Conservation (phyloP, 2,329 filamentous ascomycete genomes). For the Teratosphaeriaceae sp. region DNA sequence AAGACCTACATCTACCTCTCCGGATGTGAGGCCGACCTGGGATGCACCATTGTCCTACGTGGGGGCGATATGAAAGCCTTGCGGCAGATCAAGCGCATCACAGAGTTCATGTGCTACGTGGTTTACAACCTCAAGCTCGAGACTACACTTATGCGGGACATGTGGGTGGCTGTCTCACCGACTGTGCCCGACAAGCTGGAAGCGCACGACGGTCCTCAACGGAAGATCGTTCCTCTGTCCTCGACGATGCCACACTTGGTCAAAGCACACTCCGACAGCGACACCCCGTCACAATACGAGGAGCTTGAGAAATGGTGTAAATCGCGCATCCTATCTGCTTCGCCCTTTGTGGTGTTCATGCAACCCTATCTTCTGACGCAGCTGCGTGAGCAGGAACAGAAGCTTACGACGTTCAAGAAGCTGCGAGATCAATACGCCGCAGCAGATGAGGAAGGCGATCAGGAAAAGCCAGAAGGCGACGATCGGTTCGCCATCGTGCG, state of each 20-base stretch:
- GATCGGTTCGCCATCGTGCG: conserved; percentile 80
- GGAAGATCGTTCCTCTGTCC: conserved; percentile 2
- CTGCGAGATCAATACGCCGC: conserved; percentile 65
- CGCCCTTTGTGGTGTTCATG: conserved; percentile 91
- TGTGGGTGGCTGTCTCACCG: conserved; percentile 76
- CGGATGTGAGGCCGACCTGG: conserved; percentile 80
- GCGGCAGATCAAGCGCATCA: conserved; percentile 79
- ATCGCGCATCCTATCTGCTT: conserved; percentile 88
- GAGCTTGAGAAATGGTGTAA: conserved; percentile 91
- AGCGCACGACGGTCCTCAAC: conserved; percentile 13
- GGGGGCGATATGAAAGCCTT: conserved; percentile 68
- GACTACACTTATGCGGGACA: conserved; percentile 87
- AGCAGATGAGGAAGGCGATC: conserved; percentile 32
- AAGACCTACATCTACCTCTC: conserved; percentile 96
- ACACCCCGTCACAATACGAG: conserved; percentile 74
- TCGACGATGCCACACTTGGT: conserved; percentile 6
- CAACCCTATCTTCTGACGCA: conserved; percentile 91
- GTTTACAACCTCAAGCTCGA: conserved; percentile 97
- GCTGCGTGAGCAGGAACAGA: conserved; percentile 82
- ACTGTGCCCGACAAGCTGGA: conserved; percentile 33
- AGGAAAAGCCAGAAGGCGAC: conserved; percentile 21
- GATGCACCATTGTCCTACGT: conserved; percentile 88
- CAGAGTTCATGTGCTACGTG: conserved; percentile 98
- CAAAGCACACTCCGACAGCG: conserved; percentile 32
- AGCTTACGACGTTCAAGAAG: conserved; percentile 72